Evolutionary conservation across 1,284 basidiomycete genomes (phyloP).

Genomic region (Ustilago shanxiensis): DNA sequence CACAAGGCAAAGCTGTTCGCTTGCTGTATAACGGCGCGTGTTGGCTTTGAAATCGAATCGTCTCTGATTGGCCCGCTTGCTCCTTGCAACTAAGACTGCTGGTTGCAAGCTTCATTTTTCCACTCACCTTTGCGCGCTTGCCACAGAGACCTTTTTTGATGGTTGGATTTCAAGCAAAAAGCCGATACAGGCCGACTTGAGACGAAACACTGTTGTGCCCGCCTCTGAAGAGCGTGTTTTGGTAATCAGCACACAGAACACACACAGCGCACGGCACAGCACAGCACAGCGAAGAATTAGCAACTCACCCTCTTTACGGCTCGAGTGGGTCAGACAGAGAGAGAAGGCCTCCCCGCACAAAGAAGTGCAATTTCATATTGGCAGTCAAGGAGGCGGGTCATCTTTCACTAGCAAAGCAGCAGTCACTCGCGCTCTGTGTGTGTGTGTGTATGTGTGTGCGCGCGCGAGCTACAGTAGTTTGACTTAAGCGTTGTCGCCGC

Average conservation of each 20-base stretch:
- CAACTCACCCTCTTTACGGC: neutral
- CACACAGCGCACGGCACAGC: conserved; percentile 6
- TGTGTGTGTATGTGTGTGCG: neutral
- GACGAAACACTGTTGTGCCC: conserved; percentile 2
- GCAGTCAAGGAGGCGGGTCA: conserved; percentile 5
- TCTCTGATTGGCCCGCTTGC: conserved; percentile 21
- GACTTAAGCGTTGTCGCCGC: conserved; percentile 5
- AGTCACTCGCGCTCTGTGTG: neutral
- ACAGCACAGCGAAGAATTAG: conserved; percentile 2
- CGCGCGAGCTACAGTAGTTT: conserved; percentile 15
- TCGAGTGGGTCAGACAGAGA: conserved; percentile 2
- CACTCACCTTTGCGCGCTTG: neutral
- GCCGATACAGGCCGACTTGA: conserved; percentile 33
- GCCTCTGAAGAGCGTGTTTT: conserved; percentile 27
- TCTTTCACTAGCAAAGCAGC: conserved; percentile 4
- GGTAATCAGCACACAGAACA: conserved; percentile 27
- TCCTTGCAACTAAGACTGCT: neutral
- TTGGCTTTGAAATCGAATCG: conserved; percentile 32
- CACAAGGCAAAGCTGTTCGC: neutral
- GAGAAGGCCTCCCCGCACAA: conserved; percentile 6
- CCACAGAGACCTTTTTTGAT: neutral
- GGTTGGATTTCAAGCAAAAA: conserved; percentile 16
- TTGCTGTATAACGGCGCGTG: conserved; percentile 2
- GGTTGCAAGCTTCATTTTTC: conserved; percentile 4
- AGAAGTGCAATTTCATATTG: neutral